Evolutionary conservation across 169 alveolate species (phyloP).

Genomic region (Cryptosporidium felis): DNA sequence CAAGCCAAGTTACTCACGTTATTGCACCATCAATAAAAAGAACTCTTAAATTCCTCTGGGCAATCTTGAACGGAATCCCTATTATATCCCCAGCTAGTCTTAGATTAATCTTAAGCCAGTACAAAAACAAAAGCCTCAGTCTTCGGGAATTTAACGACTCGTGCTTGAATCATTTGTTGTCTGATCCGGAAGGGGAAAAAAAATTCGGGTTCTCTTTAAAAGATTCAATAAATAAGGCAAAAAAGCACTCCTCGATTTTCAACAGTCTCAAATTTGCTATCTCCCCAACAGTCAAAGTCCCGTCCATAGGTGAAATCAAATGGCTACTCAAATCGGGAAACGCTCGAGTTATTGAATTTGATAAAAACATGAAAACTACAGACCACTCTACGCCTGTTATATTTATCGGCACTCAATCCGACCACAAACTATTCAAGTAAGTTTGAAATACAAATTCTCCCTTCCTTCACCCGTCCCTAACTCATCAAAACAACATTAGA

Average conservation of each 20-base stretch:
- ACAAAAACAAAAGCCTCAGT: neutral
- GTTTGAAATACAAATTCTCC: neutral
- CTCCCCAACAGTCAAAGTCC: slow-evolving; percentile 20
- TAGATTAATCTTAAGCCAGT: neutral
- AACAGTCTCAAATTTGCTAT: neutral
- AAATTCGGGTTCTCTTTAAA: slow-evolving; percentile 40
- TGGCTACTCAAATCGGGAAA: slow-evolving; percentile 33
- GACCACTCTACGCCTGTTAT: neutral
- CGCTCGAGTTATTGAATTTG: slow-evolving; percentile 1
- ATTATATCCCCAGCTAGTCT: slow-evolving; percentile 47
- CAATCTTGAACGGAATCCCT: slow-evolving; percentile 49
- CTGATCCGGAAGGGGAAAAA: slow-evolving; percentile 39
- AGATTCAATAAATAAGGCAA: slow-evolving; percentile 24
- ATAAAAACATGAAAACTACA: neutral
- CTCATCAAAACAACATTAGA: neutral
- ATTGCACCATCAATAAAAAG: slow-evolving; percentile 54
- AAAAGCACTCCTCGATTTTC: neutral
- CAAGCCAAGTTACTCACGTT: slow-evolving; percentile 36
- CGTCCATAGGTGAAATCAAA: slow-evolving; percentile 13
- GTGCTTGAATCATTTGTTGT: slow-evolving; percentile 8
- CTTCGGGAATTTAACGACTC: neutral
- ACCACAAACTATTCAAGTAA: slow-evolving; percentile 38
- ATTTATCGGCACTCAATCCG: slow-evolving; percentile 31
- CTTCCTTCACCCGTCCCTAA: neutral
- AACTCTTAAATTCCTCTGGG: slow-evolving; percentile 58